These are phyloP conservation scores for Eucalyptus rudis DNA, from an alignment of 345 rosid genomes.

Conservation along the genomic window DNA sequence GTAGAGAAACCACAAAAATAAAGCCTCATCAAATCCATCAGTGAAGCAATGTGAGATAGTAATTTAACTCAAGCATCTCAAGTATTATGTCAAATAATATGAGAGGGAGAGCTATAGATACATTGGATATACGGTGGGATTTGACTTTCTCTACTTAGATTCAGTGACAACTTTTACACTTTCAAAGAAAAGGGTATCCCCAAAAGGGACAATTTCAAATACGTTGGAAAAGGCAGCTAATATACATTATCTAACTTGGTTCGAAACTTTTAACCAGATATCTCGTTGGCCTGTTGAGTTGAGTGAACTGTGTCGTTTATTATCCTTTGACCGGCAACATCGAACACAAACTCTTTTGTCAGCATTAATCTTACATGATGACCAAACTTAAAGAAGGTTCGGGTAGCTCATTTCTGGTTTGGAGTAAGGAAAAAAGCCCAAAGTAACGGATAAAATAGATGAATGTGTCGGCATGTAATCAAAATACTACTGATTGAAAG, in stretches of 20 bases:
- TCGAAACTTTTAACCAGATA: not conserved
- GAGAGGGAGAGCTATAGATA: not conserved
- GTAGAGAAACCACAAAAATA: not conserved
- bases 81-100: not conserved
- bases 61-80: no score
- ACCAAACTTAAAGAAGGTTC: not conserved
- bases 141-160: not conserved
- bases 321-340: not conserved
- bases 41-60: not conserved
- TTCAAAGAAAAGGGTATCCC: not conserved
- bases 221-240: not conserved
- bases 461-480: not conserved
- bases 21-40: not conserved
- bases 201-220: not conserved
- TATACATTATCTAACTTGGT: not conserved
- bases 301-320: not conserved
- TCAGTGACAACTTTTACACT: not conserved
- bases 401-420: not conserved
- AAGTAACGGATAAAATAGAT: not conserved
- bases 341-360: not conserved
- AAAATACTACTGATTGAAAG: not conserved
- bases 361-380: not conserved
- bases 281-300: not conserved
- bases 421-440: not conserved
- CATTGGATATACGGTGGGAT: not conserved